Percentiles rank a stretch among this genome's conserved stretches.
Evolutionary conservation across 2,329 filamentous ascomycete species (phyloP).

Genomic region (Monilinia fructicola): DNA sequence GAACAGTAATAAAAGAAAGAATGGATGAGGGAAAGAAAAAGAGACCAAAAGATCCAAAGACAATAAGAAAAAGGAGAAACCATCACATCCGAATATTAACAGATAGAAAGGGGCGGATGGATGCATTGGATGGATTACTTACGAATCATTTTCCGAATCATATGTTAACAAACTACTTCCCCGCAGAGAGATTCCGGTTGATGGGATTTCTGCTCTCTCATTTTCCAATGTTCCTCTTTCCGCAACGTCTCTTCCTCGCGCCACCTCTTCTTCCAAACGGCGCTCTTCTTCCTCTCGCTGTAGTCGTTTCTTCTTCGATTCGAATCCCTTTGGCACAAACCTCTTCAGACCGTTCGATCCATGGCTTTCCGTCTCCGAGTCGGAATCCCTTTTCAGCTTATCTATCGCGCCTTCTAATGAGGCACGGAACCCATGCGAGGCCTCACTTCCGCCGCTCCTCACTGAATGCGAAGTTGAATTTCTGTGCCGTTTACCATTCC

Average conservation of each 20-base stretch:
- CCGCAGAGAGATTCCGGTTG: constrained; percentile 19
- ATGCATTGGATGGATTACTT: constrained; percentile 31
- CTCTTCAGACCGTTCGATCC: constrained; percentile 47
- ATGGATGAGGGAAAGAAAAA: background rate
- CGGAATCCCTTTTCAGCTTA: constrained; percentile 32
- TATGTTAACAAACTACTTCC: constrained; percentile 37
- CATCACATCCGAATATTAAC: background rate
- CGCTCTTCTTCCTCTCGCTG: constrained; percentile 47
- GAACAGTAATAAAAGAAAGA: background rate
- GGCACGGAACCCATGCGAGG: constrained; percentile 28
- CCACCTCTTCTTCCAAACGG: constrained; percentile 43
- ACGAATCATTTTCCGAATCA: constrained; percentile 41
- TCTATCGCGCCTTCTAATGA: constrained; percentile 35
- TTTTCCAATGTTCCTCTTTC: constrained; percentile 39
- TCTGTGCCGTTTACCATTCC: constrained; percentile 30
- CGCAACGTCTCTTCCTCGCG: constrained; percentile 38
- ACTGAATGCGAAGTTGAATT: constrained; percentile 35
- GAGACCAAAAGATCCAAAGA: background rate
- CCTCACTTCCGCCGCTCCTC: constrained; percentile 35
- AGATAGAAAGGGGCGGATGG: constrained; percentile 17
- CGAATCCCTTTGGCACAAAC: constrained; percentile 54
- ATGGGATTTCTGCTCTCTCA: constrained; percentile 27
- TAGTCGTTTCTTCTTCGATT: constrained; percentile 50
- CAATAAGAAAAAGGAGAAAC: constrained; percentile 19
- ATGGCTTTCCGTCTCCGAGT: constrained; percentile 30